Evolutionary conservation across 352 stramenopile genomes (phyloP), one percentile per base, ranked within the genome.

Genomic region (Phytophthora multivora): DNA sequence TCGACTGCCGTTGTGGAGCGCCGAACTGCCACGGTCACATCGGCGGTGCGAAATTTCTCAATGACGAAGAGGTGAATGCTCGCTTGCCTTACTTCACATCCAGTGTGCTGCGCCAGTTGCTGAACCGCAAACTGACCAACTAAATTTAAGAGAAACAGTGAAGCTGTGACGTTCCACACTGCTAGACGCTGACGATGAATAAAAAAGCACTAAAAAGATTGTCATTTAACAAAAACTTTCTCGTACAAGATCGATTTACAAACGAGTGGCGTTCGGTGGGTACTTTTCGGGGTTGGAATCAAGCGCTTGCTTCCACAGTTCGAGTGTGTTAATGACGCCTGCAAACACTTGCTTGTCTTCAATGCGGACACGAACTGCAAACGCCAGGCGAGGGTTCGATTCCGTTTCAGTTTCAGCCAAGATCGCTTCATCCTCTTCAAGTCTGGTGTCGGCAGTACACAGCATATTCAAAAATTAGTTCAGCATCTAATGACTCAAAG

Each of bases 11-110:
- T 35, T 97, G 89, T 55, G 84, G 87, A 42, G 73, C 81, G 21
- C 41, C 63, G 3, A 78, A 71, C 10, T 93, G 85, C 55, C 76
- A 75, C 26, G 79, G 82, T 18, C 72, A 93, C 69, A 86, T 96
- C 31, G 73, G 78, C 12, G 89, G 89, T 4, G 89, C 89, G 54
- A 95, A 95, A 71, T 86, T 93, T 67, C 71, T 97, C 10, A 67
- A 38, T n/a, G 71, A 91, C 46, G 41, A 59, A 7, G 62, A 93
- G 45, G 62, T 95, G 15, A 61, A 57, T n/a, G 48, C 56, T 11
- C 64, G 79, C 5, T 62, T 92, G 59, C 71, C 79, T 21, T 79
- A 90, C 33, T 92, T 94, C 67, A 94, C 85, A 16, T 67, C 83
- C 7, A 89, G 79, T 48, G 77, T 92, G 25, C 62, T 91, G 66